Evolutionary conservation across 139 green algal genomes (phyloP), one percentile per base, ranked within the genome.

Genomic region (Spirogloea muscicola): DNA sequence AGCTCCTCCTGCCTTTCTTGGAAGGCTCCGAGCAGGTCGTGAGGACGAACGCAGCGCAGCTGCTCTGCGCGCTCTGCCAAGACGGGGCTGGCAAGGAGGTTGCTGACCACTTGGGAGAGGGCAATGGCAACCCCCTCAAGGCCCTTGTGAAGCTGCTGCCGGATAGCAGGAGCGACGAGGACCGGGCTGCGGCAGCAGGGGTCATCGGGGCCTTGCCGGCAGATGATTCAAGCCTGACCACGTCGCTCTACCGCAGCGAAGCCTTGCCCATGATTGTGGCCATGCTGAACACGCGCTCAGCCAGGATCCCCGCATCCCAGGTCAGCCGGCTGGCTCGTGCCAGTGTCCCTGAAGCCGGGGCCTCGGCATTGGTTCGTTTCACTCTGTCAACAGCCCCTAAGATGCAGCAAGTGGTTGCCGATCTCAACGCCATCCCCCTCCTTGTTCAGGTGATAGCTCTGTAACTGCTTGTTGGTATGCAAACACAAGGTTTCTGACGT

Each of bases 381-480:
- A 76, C 67, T 40, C 42, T 76, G n/a, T n/a, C n/a, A n/a, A n/a
- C n/a, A n/a, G n/a, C n/a, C 58, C 33, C 46, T 25, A 76, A 76
- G 49, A 31, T 40, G 27, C 67, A 76, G 67, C 46, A 69, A 9
- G 25, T 41, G 7, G 49, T 76, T 27, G 67, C 67, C 18, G 67
- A 69, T 31, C 27, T 68, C 10, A 49, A 49, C 5, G 67, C 67
- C 10, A 76, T 67, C 58, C 67, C 67, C 27, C 67, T 16, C 13
- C 42, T 76, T 31, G 67, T 76, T n/a, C n/a, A n/a, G n/a, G n/a
- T n/a, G n/a, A n/a, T n/a, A n/a, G n/a, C n/a, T n/a, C n/a, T n/a
- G n/a, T n/a, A n/a, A n/a, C n/a, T n/a, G n/a, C n/a, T n/a, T n/a
- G n/a, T n/a, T n/a, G n/a, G n/a, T n/a, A n/a, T n/a, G n/a, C n/a